Base-by-base conservation (phyloP, 2,329 filamentous ascomycete genomes). In the Cryoendolithus antarcticus region DNA sequence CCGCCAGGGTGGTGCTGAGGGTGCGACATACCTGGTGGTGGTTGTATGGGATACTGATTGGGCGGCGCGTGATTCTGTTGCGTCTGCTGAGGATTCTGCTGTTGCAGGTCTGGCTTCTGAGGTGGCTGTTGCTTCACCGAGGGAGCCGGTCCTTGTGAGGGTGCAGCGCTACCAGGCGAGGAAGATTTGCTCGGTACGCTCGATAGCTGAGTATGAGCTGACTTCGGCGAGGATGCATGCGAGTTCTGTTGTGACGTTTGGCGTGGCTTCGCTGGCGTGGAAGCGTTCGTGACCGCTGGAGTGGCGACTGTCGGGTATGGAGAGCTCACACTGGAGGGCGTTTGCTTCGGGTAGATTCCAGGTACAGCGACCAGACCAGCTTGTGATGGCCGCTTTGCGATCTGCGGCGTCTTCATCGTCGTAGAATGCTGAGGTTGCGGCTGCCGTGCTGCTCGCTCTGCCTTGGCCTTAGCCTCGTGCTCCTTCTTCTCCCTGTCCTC, bases 181-280 rank as follows among this genome's bases (percentile, higher is more conserved):
- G 69, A 67, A 0, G 74, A 65, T 63, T 45, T 80, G 71, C 55
- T 64, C 7, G 62, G 59, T 10, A 56, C 60, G 21, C 61, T 59
- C 9, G 59, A 62, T 15, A 59, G 51, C 40, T 82, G 75, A 1
- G 53, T 53, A 10, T 50, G 47, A 11, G 83, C 79, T 2, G 77
- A 74, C 45, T 81, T 77, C 2, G 85, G 82, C 37, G 77, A 80
- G 5, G 76, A 74, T 6, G 74, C 69, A 55, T 79, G 75, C 7
- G 77, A 77, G 19, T 79, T 80, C 57, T 91, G 86, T 47, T 93
- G 85, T 6, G 86, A 91, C 34, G 75, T 64, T 44, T 88, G 83
- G 40, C 85, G 78, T 30, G 78, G 73, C 45, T 82, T 81, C 47
- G 77, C 80, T 6, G 86, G 84, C 8, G 84, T 88, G 4, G 86